These are phyloP conservation scores for Rugosomyces carneus DNA, from an alignment of 1,284 basidiomycete species.

Conservation along the genomic window DNA sequence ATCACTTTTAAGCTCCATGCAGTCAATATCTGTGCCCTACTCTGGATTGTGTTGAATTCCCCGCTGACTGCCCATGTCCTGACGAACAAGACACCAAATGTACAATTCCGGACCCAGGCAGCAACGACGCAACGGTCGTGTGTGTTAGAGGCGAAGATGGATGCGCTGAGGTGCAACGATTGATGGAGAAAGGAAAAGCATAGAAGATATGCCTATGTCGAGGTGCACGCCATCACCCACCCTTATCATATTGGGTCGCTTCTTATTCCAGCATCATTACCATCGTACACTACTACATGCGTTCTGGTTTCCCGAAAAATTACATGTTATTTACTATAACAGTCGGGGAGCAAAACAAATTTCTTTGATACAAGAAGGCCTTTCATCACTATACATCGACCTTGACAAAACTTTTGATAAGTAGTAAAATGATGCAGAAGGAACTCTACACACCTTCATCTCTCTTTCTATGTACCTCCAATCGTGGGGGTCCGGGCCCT, in stretches of 20 bases:
- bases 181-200: conserved; percentile 28
- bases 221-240: no score
- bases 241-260: no score
- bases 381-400: conserved; percentile 5
- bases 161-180: conserved; percentile 43
- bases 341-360: not conserved
- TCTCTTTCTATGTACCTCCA: conserved; percentile 17
- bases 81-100: conserved; percentile 56
- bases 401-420: not conserved
- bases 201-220: no score
- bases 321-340: no score
- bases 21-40: conserved; percentile 59
- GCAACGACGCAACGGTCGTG: conserved; percentile 40
- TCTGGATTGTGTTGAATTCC: conserved; percentile 48
- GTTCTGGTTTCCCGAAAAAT: no score
- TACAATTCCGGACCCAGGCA: conserved; percentile 42
- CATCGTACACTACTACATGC: no score
- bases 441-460: not conserved
- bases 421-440: not conserved
- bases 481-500: conserved; percentile 22
- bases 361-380: not conserved
- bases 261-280: no score
- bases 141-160: conserved; percentile 52
- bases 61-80: conserved; percentile 56
- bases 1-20: conserved; percentile 36